These are phyloP conservation scores for Thalassiosira sp. DNA, from an alignment of 352 stramenopile species.

Conservation along the genomic window DNA sequence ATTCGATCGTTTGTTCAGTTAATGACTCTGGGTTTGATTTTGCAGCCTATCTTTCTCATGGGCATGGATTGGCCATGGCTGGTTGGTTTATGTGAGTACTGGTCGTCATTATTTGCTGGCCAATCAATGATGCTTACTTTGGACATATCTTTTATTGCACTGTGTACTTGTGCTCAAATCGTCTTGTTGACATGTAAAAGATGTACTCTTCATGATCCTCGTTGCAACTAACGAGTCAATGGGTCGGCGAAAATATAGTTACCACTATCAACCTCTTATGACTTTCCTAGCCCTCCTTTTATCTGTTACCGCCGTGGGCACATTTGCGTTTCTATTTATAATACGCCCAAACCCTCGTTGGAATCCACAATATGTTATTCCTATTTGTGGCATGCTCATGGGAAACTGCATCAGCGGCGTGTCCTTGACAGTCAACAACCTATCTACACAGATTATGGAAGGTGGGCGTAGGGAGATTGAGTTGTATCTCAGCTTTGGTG, in stretches of 20 bases:
- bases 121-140: not conserved
- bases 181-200: slow-evolving; percentile 8
- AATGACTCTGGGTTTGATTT: slow-evolving; percentile 65
- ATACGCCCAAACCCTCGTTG: slow-evolving; percentile 59
- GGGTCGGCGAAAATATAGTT: slow-evolving; percentile 61
- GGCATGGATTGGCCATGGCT: slow-evolving; percentile 54
- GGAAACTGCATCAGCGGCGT: slow-evolving; percentile 82
- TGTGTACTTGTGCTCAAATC: not conserved
- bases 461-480: slow-evolving; percentile 70
- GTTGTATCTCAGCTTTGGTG: slow-evolving; percentile 74
- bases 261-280: slow-evolving; percentile 36
- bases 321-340: slow-evolving; percentile 75
- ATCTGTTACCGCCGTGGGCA: slow-evolving; percentile 36
- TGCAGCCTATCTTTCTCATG: slow-evolving; percentile 73
- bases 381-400: slow-evolving; percentile 81
- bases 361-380: slow-evolving; percentile 83
- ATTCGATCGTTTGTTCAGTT: slow-evolving; percentile 68
- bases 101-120: not conserved
- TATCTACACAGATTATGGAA: slow-evolving; percentile 73
- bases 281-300: slow-evolving; percentile 34
- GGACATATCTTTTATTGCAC: not conserved
- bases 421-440: slow-evolving; percentile 59
- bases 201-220: slow-evolving; percentile 73
- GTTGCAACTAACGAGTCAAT: slow-evolving; percentile 65
- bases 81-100: slow-evolving; percentile 45